Evolutionary conservation across 495 filamentous ascomycete genomes (phyloP), one percentile per base, ranked within the genome.

Genomic region (Chaetomium tenue): DNA sequence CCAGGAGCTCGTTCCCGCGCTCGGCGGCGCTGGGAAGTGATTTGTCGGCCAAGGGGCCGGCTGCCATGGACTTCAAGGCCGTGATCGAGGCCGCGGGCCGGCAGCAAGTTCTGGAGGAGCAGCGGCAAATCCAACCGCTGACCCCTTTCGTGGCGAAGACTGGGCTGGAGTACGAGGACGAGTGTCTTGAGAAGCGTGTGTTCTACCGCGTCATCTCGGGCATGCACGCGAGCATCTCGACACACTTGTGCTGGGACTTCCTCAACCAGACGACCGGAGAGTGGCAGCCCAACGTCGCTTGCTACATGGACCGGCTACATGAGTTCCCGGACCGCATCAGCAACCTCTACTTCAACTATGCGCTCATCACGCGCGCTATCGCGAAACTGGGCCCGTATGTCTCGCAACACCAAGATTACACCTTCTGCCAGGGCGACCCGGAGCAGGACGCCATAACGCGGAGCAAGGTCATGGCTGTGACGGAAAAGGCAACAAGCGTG

Each of bases 291-390:
- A 98, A 98, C 69, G 78, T 96, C 39, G 81, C 84, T 69, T 98
- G 94, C 82, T 98, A 94, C 83, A 86, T 89, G 73, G 80, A 87
- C 22, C 89, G 94, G 15, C 84, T 98, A 20, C 88, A 94, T 71
- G 81, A 81, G 9, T 86, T 91, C 69, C 92, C 93, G 0, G 94
- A 98, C 66, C 89, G 92, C 58, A 88, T 97, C 71, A 93, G 93
- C 60, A 98, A 98, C 75, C 85, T 98, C 63, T 98, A 98, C 79
- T 98, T 98, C 81, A 97, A 98, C 82, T 98, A 97, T 73, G 94
- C 94, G 0, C 83, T 98, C 33, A 82, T 98, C 23, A 86, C 92
- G 9, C 91, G 94, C 66, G 94, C 94, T 22, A 82, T 97, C 59
- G 87, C 88, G 23, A 98, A 98, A 76, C 85, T 98, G n/a, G 90